A percentile compares a stretch with the other conserved stretches of the same genome.
These are phyloP conservation scores for Porcisia hertigi DNA, from an alignment of 208 protist species.

Conservation along the genomic window DNA sequence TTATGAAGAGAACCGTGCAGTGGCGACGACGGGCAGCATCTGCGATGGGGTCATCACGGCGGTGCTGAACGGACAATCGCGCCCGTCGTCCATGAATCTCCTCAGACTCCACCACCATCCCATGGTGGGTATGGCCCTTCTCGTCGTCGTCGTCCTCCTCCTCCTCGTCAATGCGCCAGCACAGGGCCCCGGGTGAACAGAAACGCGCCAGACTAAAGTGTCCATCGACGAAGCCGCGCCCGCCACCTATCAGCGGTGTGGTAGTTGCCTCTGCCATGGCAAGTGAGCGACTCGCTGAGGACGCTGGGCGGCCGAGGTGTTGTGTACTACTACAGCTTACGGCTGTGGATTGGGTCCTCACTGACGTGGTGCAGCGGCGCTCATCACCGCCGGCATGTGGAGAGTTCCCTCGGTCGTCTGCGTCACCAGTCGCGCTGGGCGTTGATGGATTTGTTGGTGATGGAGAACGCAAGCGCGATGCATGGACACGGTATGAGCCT, in stretches of 20 bases:
- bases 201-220: constrained; percentile 72
- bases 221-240: constrained; percentile 69
- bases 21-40: not conserved
- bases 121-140: not conserved
- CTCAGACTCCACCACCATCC: not conserved
- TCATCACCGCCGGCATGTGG: not conserved
- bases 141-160: constrained; percentile 1
- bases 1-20: constrained; percentile 74
- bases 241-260: constrained; percentile 46
- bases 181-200: constrained; percentile 58
- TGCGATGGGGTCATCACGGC: constrained; percentile 8
- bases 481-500: not conserved
- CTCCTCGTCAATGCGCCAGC: constrained; percentile 57
- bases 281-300: constrained; percentile 24
- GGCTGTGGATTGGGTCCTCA: too few relatives aligned
- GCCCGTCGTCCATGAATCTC: not conserved
- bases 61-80: not conserved
- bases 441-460: constrained; percentile 3
- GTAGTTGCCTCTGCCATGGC: constrained; percentile 25
- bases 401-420: not conserved
- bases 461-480: not conserved
- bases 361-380: not conserved
- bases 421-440: not conserved
- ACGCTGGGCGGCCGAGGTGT: constrained; percentile 8
- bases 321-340: constrained; percentile 5